Evolutionary conservation across 768 basidiomycete species (phyloP).

Genomic region (Coprinopsis strossmayeri): DNA sequence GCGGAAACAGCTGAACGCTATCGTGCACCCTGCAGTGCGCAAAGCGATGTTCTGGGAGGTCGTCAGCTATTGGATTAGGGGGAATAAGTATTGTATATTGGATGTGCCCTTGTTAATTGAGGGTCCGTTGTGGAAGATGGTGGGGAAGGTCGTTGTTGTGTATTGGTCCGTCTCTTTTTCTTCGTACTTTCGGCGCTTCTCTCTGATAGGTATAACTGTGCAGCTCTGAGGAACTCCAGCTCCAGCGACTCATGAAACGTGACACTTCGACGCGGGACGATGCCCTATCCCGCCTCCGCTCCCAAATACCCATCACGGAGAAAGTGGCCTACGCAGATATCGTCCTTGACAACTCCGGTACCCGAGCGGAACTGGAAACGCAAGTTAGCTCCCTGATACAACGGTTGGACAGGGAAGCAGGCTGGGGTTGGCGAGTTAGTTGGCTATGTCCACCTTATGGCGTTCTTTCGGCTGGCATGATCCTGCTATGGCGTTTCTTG

Average conservation of each 20-base stretch:
- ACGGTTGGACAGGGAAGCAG: constrained; percentile 36
- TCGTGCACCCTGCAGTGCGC: constrained; percentile 89
- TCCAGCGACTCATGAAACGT: constrained; percentile 74
- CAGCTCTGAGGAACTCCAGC: constrained; percentile 79
- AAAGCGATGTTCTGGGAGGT: constrained; percentile 69
- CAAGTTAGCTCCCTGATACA: constrained; percentile 44
- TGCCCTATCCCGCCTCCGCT: constrained; percentile 66
- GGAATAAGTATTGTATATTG: constrained; percentile 73
- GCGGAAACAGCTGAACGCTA: constrained; percentile 69
- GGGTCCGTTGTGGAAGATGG: constrained; percentile 75
- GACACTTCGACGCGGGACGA: constrained; percentile 61
- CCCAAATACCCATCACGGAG: constrained; percentile 73
- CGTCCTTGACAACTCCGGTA: constrained; percentile 86
- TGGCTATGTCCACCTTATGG: constrained; percentile 56
- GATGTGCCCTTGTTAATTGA: constrained; percentile 94
- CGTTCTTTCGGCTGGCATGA: constrained; percentile 35
- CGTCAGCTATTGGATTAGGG: constrained; percentile 65
- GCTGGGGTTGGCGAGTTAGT: constrained; percentile 53
- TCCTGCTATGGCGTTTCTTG: constrained; percentile 20
- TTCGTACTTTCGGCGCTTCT: not conserved
- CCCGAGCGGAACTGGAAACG: constrained; percentile 54
- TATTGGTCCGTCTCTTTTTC: constrained; percentile 64
- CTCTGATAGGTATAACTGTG: not conserved
- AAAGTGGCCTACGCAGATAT: constrained; percentile 84
- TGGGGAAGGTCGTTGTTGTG: constrained; percentile 81